These are phyloP conservation scores for Metschnikowia corniflorae DNA, from an alignment of 805 yeast species.

Conservation along the genomic window DNA sequence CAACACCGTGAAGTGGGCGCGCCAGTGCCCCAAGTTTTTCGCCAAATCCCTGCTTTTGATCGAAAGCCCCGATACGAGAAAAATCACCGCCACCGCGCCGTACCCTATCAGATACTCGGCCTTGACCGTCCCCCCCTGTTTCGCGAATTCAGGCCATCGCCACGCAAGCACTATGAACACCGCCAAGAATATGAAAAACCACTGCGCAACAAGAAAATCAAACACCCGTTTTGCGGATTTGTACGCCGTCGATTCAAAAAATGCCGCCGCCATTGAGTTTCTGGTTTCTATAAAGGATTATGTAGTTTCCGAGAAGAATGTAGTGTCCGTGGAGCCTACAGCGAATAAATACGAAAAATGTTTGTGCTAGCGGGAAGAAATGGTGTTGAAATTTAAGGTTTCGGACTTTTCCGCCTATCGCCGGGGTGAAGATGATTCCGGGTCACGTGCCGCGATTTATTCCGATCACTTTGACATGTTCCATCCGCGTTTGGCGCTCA, in stretches of 20 bases:
- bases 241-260: slow-evolving; percentile 3
- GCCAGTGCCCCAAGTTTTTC: slow-evolving; percentile 68
- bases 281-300: too few relatives aligned
- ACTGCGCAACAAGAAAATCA: slow-evolving; percentile 43
- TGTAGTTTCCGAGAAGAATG: too few relatives aligned
- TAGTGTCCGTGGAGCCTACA: too few relatives aligned
- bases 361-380: too few relatives aligned
- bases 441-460: slow-evolving; percentile 1
- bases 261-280: not conserved
- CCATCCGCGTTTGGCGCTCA: not conserved
- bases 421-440: not conserved
- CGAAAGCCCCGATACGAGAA: slow-evolving; percentile 75
- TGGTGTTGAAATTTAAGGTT: too few relatives aligned
- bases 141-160: slow-evolving; percentile 77
- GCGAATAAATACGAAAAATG: too few relatives aligned
- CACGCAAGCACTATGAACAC: slow-evolving; percentile 71
- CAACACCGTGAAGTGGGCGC: slow-evolving; percentile 74
- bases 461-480: too few relatives aligned
- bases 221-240: slow-evolving; percentile 14
- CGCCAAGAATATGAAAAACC: slow-evolving; percentile 76
- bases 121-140: slow-evolving; percentile 71
- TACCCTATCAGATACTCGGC: slow-evolving; percentile 78
- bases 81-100: slow-evolving; percentile 84
- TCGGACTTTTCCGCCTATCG: too few relatives aligned
- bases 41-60: slow-evolving; percentile 63